Conservation (phyloP, 2,329 filamentous ascomycete genomes). For the Leptographium procerum region DNA sequence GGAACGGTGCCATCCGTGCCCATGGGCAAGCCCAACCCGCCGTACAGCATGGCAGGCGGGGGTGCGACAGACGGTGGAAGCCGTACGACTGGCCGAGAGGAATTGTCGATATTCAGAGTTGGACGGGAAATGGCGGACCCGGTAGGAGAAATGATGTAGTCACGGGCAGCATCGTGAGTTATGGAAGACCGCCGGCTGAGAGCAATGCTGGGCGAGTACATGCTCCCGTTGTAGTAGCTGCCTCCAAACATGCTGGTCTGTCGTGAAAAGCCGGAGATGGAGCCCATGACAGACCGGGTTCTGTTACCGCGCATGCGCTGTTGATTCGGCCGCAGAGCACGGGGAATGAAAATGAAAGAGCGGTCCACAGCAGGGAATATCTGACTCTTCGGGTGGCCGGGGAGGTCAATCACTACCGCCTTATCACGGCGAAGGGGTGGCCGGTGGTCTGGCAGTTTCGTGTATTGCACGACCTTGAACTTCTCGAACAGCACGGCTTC, state of each 20-base stretch:
- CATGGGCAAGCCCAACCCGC: neutral
- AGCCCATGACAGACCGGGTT: slow-evolving; percentile 57
- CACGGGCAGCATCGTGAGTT: slow-evolving; percentile 53
- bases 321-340: slow-evolving; percentile 85
- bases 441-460: slow-evolving; percentile 85
- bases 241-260: slow-evolving; percentile 64
- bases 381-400: slow-evolving; percentile 67
- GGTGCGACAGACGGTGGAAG: slow-evolving; percentile 48
- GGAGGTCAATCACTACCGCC: slow-evolving; percentile 85
- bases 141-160: slow-evolving; percentile 68
- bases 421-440: slow-evolving; percentile 92
- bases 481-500: slow-evolving; percentile 59
- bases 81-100: slow-evolving; percentile 62
- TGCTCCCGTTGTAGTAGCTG: slow-evolving; percentile 56
- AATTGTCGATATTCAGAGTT: slow-evolving; percentile 46
- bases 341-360: slow-evolving; percentile 96
- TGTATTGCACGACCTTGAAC: slow-evolving; percentile 80
- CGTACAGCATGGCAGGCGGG: neutral
- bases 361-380: slow-evolving; percentile 83
- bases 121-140: slow-evolving; percentile 65
- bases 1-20: neutral
- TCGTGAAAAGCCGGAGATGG: slow-evolving; percentile 56
- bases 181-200: slow-evolving; percentile 82
- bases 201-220: slow-evolving; percentile 78
- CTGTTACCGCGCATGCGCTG: slow-evolving; percentile 68